Evolutionary conservation across 305 asterid genomes (phyloP), one percentile per base, ranked within the genome.

Genomic region (Solanum hybrid): DNA sequence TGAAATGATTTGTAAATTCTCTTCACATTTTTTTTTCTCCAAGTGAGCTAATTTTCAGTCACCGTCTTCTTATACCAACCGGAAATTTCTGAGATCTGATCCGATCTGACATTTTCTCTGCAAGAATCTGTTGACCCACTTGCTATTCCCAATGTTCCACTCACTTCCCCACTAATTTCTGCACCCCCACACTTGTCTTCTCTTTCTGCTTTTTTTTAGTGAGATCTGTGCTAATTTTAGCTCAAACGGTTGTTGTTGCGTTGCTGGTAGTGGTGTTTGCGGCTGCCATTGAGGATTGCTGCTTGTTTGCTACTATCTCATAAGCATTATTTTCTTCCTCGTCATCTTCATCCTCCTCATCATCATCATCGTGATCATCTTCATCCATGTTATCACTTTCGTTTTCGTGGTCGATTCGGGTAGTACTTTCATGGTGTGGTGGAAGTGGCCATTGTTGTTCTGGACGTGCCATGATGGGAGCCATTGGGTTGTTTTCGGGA

Each of bases 361-460:
- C 93, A 3, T 56, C 69, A 0, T 92, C 95, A 0, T 76, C 95
- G 2, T 76, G 75, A 32, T 85, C 88, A 7, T 85, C 88, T 11
- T 85, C 76, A 22, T 85, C 87, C 87, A 56, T 85, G 14, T 85
- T 31, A 32, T 85, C 88, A 11, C 88, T 85, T 19, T 56, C 88
- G 12, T 85, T 7, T 1, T 93, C 86, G 1, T 91, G 91, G 0
- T 92, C 93, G 37, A 91, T 85, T 31, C 94, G 90, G 9, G 71
- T 60, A 8, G 93, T 94, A 80, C 90, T 92, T 8, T 91, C 94
- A 19, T 90, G 92, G 27, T 93, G 94, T 12, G 8, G 90, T 4
- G 88, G 92, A 7, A 88, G 90, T 6, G 98, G 99, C 99, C 99
- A 97, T 81, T 97, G 99, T 87, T 96, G 98, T 85, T 97, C 99